A percentile compares a stretch with the other conserved stretches of the same genome.
Evolutionary conservation across 331 rosid genomes (phyloP).

Genomic region (Malus hybrid): DNA sequence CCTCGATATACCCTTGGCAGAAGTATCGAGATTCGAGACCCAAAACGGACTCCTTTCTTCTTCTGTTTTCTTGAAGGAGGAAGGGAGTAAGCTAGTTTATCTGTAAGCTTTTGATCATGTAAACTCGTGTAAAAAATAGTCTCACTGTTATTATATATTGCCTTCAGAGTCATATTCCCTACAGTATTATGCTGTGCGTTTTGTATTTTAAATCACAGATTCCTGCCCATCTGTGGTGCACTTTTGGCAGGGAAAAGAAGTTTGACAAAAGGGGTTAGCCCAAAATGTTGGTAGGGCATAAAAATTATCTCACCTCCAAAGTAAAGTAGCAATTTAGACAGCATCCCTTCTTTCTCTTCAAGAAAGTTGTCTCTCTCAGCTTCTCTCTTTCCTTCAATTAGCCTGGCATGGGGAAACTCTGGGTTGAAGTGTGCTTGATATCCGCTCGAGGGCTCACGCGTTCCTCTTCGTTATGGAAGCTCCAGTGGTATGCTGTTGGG

Average conservation of each 20-base stretch:
- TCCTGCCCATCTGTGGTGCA: conserved; percentile 32
- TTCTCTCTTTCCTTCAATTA: conserved; percentile 14
- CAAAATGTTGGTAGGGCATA: conserved; percentile 23
- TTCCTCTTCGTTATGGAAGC: conserved; percentile 61
- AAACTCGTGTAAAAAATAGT: background rate
- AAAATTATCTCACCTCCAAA: conserved; percentile 13
- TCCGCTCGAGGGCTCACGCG: conserved; percentile 70
- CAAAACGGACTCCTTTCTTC: background rate
- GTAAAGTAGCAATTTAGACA: conserved; percentile 44
- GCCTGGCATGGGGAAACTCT: conserved; percentile 51
- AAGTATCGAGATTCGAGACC: background rate
- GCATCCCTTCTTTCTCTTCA: conserved; percentile 8
- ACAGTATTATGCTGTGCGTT: background rate
- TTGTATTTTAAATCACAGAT: conserved; percentile 12
- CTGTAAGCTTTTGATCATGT: background rate
- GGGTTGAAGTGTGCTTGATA: conserved; percentile 70
- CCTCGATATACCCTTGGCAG: background rate
- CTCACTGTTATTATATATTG: background rate
- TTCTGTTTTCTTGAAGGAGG: background rate
- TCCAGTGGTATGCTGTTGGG: conserved; percentile 80
- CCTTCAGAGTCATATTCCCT: too few species aligned
- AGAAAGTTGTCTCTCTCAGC: conserved; percentile 10
- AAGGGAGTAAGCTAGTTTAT: background rate
- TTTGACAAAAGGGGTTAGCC: conserved; percentile 23
- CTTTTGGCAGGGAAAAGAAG: conserved; percentile 16